Evolutionary conservation across 495 filamentous ascomycete genomes (phyloP), one percentile per base, ranked within the genome.

Genomic region (Aspergillus steynii): DNA sequence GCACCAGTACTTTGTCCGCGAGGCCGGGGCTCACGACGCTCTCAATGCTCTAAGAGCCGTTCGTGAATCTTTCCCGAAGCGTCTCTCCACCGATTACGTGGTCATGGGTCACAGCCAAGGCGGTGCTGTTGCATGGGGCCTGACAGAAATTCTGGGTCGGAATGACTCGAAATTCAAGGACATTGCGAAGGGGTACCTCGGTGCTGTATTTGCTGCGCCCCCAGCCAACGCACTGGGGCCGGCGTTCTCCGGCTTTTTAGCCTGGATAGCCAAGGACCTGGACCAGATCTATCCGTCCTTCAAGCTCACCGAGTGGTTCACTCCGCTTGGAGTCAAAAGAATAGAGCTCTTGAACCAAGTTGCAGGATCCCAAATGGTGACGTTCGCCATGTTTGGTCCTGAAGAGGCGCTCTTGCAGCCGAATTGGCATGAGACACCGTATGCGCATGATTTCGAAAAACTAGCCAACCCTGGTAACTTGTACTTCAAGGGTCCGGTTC

Each of bases 61-160:
- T 4, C 71, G 68, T 27, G 60, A 54, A 27, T 75, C 76, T 0
- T 83, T 82, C 53, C 65, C 74, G 0, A 66, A 65, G 9, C 47
- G 51, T 31, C 65, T 80, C 10, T 65, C 68, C 31, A 52, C 57
- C 1, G 58, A 70, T 1, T 85, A 79, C 53, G 77, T 82, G 5
- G 65, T 68, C 0, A 67, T 82, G 51, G 82, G 82, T 5, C 81
- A 82, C 56, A 78, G 73, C 42, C 77, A 85, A 64, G 81, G 81
- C 5, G 82, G 79, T n/a, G 70, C 72, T 4, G 74, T 72, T 4
- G 77, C 76, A 5, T 83, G 80, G 81, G 68, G 65, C 0, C 60
- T 74, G 12, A 79, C 80, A 5, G 74, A 82, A 63, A 61, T 61
- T 29, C 61, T 66, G 0, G 61, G 25, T 49, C 58, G 53, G 34